These are phyloP conservation scores for Daldinia bambusicola DNA, from an alignment of 495 filamentous ascomycete genomes.

Conservation along the genomic window DNA sequence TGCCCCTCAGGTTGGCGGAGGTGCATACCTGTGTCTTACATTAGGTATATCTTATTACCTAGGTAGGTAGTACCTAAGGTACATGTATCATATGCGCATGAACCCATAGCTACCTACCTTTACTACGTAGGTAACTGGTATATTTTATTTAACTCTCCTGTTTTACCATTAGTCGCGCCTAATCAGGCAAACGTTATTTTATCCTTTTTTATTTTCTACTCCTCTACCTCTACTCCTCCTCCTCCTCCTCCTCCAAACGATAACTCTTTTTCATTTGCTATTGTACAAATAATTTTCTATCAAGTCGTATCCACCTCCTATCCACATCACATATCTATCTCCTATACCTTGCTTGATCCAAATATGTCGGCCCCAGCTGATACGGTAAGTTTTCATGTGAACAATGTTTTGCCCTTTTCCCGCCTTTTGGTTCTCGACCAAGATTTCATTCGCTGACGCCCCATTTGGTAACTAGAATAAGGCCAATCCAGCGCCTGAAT, in stretches of 20 bases:
- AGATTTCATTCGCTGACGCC: conserved; percentile 19
- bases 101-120: conserved; percentile 12
- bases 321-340: no score
- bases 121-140: neutral
- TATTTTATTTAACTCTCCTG: conserved; percentile 15
- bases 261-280: neutral
- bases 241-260: neutral
- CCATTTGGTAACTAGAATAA: conserved; percentile 35
- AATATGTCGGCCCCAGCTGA: conserved; percentile 57
- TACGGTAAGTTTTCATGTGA: conserved; percentile 48
- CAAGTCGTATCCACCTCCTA: conserved; percentile 3
- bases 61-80: no score
- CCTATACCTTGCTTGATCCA: conserved; percentile 8
- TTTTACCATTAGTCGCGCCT: conserved; percentile 22
- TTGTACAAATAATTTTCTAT: conserved; percentile 13
- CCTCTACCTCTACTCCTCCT: no score
- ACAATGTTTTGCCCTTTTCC: conserved; percentile 6
- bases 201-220: neutral
- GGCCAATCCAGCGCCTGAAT: conserved; percentile 68
- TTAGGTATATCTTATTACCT: no score
- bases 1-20: conserved; percentile 34
- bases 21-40: neutral
- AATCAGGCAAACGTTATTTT: conserved; percentile 12
- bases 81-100: conserved; percentile 14
- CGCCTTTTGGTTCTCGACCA: neutral